These are phyloP conservation scores for Dioscorea alata DNA, from an alignment of 106 monocot genomes.

Conservation along the genomic window DNA sequence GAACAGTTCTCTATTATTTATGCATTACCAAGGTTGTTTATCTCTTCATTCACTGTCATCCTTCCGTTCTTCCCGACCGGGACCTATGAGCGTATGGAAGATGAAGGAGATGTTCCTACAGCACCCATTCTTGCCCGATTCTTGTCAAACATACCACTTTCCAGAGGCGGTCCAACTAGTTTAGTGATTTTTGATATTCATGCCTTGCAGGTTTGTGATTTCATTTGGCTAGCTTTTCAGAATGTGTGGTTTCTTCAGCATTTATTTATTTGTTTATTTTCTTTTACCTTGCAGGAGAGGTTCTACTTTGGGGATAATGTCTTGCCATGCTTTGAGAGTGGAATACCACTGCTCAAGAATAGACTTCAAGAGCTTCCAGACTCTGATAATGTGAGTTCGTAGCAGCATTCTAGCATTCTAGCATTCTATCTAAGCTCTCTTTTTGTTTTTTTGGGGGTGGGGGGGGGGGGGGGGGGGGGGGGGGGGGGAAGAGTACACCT, in stretches of 20 bases:
- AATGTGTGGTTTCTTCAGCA: not conserved
- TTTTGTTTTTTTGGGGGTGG: too few relatives aligned
- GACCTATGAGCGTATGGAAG: conserved; percentile 92
- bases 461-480: too few relatives aligned
- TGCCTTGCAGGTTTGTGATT: conserved; percentile 68
- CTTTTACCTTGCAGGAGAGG: conserved; percentile 53
- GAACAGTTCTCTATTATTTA: conserved; percentile 93
- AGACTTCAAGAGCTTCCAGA: conserved; percentile 94
- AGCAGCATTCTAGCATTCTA: too few relatives aligned
- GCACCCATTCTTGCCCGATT: conserved; percentile 88
- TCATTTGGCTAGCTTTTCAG: not conserved
- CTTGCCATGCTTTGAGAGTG: conserved; percentile 93
- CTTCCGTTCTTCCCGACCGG: conserved; percentile 97
- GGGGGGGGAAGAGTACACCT: too few relatives aligned
- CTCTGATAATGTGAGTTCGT: conserved; percentile 78
- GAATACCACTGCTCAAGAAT: conserved; percentile 73
- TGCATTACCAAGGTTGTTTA: conserved; percentile 82
- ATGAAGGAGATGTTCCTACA: conserved; percentile 94
- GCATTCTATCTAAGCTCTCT: too few relatives aligned
- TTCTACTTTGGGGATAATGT: conserved; percentile 98
- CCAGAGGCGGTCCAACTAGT: conserved; percentile 91
- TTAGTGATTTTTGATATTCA: conserved; percentile 92
- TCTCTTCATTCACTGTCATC: conserved; percentile 84
- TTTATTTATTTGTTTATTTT: too few relatives aligned
- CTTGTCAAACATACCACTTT: conserved; percentile 88